Conservation (phyloP, 768 basidiomycete genomes). For the Boletus eberwhitei region DNA sequence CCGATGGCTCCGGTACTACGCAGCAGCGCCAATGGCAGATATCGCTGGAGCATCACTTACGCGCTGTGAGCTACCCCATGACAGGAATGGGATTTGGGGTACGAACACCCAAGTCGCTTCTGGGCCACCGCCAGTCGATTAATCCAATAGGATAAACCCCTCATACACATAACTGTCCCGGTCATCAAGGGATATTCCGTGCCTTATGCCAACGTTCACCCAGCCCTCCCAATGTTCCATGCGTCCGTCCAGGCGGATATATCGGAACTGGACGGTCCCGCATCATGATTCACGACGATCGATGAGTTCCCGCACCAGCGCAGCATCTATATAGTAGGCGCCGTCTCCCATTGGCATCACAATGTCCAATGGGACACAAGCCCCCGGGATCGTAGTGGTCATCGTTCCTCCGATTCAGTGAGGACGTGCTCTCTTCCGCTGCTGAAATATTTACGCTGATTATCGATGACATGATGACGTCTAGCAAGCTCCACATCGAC, state of each 20-base stretch:
- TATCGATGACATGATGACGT: conserved; percentile 1
- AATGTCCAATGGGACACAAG: not conserved
- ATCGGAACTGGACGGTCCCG: conserved; percentile 12
- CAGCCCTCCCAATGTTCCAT: not conserved
- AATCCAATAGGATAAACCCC: conserved; percentile 15
- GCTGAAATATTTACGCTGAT: not conserved
- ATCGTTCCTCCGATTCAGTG: not conserved
- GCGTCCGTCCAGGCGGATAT: conserved; percentile 2
- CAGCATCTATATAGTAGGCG: conserved; percentile 1
- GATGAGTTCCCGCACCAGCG: not conserved
- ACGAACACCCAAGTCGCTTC: conserved; percentile 3
- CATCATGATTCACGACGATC: not conserved
- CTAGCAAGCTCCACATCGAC: not conserved
- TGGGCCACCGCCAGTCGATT: not conserved
- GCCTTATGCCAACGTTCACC: not conserved
- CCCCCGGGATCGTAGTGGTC: not conserved
- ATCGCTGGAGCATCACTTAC: not conserved
- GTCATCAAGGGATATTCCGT: not conserved
- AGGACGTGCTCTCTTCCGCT: not conserved
- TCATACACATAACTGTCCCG: not conserved
- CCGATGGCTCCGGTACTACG: not conserved
- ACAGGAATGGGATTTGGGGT: conserved; percentile 10
- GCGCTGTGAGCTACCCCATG: not conserved
- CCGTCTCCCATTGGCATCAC: not conserved
- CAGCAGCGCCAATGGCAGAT: conserved; percentile 9